A percentile compares a stretch with the other conserved stretches of the same genome.
These are phyloP conservation scores for Gentiana dahurica DNA, from an alignment of 257 asterid species.

Conservation along the genomic window DNA sequence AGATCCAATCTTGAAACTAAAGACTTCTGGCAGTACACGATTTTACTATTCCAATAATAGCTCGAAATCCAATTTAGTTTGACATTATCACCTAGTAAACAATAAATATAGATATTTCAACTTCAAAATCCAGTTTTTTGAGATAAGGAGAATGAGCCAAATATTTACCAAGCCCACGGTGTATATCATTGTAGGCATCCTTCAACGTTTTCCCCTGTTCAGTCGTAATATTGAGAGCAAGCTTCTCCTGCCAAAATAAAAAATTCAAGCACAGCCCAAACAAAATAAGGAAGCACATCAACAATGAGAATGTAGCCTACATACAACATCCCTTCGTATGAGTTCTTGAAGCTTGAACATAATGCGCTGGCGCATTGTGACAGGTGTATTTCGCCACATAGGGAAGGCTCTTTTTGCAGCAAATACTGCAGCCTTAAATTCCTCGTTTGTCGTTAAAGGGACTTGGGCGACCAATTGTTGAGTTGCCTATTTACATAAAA, in stretches of 20 bases:
- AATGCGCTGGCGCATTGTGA: conserved; percentile 71
- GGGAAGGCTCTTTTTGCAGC: conserved; percentile 83
- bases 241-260: conserved; percentile 54
- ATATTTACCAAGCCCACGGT: conserved; percentile 85
- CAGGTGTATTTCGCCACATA: conserved; percentile 73
- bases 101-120: too few species aligned
- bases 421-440: conserved; percentile 84
- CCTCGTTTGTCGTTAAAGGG: conserved; percentile 74
- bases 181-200: conserved; percentile 96
- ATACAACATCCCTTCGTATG: conserved; percentile 78
- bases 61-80: too few species aligned
- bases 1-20: too few species aligned
- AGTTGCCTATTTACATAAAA: conserved; percentile 46
- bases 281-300: too few species aligned
- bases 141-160: background rate
- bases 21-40: too few species aligned
- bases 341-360: conserved; percentile 95
- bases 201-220: conserved; percentile 95
- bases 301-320: conserved; percentile 1
- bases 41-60: too few species aligned
- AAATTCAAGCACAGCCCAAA: too few species aligned
- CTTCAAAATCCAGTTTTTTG: too few species aligned
- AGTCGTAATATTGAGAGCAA: conserved; percentile 65
- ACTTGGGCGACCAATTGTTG: conserved; percentile 92
- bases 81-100: too few species aligned